phyloP scores from a whole-genome alignment of 331 rosid species.

The Rhamnella rubrinervis region DNA sequence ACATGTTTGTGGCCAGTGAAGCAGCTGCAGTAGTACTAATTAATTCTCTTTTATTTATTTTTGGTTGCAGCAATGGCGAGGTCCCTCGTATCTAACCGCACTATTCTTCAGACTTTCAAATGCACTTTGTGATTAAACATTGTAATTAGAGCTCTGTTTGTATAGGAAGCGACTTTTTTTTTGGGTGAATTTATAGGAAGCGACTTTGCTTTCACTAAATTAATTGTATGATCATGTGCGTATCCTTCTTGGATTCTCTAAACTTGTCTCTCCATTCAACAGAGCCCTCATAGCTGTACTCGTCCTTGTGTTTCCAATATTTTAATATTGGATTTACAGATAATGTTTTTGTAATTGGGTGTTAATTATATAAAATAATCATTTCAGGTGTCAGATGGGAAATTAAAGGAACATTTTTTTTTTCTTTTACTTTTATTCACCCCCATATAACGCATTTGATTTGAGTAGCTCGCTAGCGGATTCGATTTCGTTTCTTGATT shows the following conservation, averaged over 20 bases:
- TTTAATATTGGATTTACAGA: too few species aligned
- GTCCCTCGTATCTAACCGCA: slow-evolving; percentile 26
- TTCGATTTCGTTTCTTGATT: too few species aligned
- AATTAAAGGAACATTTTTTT: too few species aligned
- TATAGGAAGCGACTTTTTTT: not conserved
- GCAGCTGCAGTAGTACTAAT: not conserved
- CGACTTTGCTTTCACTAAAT: not conserved
- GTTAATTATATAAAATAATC: too few species aligned
- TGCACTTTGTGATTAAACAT: not conserved
- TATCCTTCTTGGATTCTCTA: slow-evolving; percentile 30
- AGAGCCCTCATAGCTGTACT: slow-evolving; percentile 23
- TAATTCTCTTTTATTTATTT: not conserved
- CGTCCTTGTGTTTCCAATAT: slow-evolving; percentile 1
- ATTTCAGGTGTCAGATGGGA: too few species aligned
- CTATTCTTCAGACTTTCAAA: not conserved
- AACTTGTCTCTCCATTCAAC: slow-evolving; percentile 11
- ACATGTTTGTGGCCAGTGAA: slow-evolving; percentile 22
- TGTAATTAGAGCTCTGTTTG: not conserved
- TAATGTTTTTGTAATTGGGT: too few species aligned
- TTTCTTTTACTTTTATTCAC: too few species aligned
- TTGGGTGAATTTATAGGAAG: too few species aligned
- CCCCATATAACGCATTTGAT: too few species aligned
- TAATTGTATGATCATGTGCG: not conserved
- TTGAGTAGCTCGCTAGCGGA: too few species aligned
- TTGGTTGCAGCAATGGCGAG: slow-evolving; percentile 7